Evolutionary conservation across 176 grass and related monocot genomes (phyloP), one percentile per base, ranked within the genome.

Genomic region (Aegilops bicornis): DNA sequence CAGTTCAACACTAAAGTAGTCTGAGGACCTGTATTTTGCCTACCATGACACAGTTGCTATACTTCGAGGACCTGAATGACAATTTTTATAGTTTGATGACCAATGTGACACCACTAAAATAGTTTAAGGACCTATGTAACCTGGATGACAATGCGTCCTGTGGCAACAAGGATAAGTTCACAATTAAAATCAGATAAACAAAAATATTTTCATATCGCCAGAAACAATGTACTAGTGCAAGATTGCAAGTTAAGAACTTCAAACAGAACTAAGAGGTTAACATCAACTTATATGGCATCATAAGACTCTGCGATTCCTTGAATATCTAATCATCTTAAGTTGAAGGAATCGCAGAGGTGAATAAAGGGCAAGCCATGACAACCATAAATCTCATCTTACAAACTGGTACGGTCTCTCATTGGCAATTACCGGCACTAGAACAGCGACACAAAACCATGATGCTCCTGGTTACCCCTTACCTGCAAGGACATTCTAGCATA

Each of bases 111-210:
- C 37, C 37, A 39, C 8, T 39, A 1, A 39, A 9, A 39, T 39
- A 39, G 37, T 39, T 39, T 0, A 39, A 39, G 37, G 37, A 39
- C 37, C 37, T 39, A 39, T 9, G 37, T 39, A 8, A 9, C 37
- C 7, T 39, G 8, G 37, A 39, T 39, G 37, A 39, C 37, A 39
- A 94, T 75, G 82, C 65, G 85, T 91, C 92, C 92, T 97, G 84
- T 83, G 77, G 29, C 31, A 85, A 61, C 79, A 83, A 35, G 79
- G 64, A 71, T 22, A 45, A 3, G 33, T 48, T 78, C 25, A 78
- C 9, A 48, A 64, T 4, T 33, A 20, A 62, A 72, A 45, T 36
- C 24, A 1, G 48, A 52, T 52, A 20, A 48, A 58, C 2, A 20
- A 42, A 22, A 72, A 56, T 24, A 3, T 56, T 82, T 52, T 16